phyloP scores from a whole-genome alignment of 73 alveolate species.

The Paramecium sonneborni region DNA sequence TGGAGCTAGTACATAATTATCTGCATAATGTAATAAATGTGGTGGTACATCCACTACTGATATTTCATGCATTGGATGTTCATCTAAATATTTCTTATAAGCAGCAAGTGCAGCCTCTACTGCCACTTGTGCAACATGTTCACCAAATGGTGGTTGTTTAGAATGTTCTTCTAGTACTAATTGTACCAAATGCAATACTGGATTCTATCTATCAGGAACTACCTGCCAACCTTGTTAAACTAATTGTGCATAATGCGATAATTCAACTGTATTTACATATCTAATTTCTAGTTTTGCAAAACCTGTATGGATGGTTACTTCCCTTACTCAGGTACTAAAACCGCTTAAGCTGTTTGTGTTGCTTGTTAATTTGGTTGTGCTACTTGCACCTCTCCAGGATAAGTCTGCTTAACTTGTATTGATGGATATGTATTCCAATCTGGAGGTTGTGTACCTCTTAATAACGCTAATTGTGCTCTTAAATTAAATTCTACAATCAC shows the following conservation, averaged over 20 bases:
- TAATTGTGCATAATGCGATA: neutral
- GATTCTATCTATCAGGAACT: neutral
- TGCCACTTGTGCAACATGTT: constrained; percentile 25
- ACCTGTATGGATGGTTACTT: neutral
- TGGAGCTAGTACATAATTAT: neutral
- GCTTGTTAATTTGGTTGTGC: constrained; percentile 41
- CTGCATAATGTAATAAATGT: constrained; percentile 17
- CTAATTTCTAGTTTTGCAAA: neutral
- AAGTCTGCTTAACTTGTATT: constrained; percentile 18
- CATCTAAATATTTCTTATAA: neutral
- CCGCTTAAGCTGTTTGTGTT: neutral
- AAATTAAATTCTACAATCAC: neutral
- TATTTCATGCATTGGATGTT: neutral
- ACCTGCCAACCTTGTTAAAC: neutral
- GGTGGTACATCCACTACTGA: neutral
- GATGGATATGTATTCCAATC: constrained; percentile 34
- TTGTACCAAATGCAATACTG: neutral
- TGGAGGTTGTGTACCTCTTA: constrained; percentile 51
- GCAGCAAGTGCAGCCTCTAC: neutral
- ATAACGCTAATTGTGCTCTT: constrained; percentile 8
- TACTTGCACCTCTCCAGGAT: constrained; percentile 48
- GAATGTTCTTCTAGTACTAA: neutral
- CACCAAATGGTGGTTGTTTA: neutral
- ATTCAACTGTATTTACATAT: neutral
- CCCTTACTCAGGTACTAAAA: neutral